Evolutionary conservation across 2,329 filamentous ascomycete species (phyloP).

Genomic region (Fusarium scirpi): DNA sequence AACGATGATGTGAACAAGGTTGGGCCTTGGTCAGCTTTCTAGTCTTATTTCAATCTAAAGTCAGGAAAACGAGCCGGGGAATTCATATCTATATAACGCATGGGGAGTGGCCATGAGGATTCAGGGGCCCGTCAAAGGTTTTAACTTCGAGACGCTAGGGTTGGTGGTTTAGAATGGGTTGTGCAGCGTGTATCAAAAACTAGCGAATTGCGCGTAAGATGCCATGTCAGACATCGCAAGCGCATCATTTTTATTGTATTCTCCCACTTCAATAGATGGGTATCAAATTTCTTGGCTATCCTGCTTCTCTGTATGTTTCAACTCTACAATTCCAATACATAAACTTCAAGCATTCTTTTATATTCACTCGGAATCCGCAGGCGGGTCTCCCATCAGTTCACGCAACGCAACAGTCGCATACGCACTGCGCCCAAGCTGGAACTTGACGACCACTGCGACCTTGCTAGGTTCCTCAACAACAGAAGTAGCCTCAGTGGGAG

Average conservation of each 20-base stretch:
- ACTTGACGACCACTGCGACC: constrained; percentile 77
- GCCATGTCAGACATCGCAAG: constrained; percentile 27
- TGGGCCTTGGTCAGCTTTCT: constrained; percentile 33
- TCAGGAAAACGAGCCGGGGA: not conserved
- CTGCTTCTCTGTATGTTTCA: constrained; percentile 6
- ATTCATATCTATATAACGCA: constrained; percentile 8
- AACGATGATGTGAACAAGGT: constrained; percentile 34
- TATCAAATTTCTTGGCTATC: constrained; percentile 40
- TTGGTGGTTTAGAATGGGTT: constrained; percentile 15
- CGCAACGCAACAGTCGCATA: constrained; percentile 88
- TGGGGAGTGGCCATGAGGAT: constrained; percentile 1
- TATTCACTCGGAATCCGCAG: constrained; percentile 39
- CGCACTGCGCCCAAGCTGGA: constrained; percentile 82
- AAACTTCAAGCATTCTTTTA: constrained; percentile 1
- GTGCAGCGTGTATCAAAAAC: constrained; percentile 33
- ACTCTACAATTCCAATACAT: not conserved
- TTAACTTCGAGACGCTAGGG: constrained; percentile 1
- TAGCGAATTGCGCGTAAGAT: constrained; percentile 17
- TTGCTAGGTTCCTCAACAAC: constrained; percentile 46
- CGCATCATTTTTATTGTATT: constrained; percentile 40
- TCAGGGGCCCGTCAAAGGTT: not conserved
- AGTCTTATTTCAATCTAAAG: constrained; percentile 1
- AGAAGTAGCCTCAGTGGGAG: constrained; percentile 16
- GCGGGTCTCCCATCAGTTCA: constrained; percentile 74
- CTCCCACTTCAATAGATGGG: constrained; percentile 40